Percentiles rank a stretch among this genome's conserved stretches.
phyloP scores from a whole-genome alignment of 768 basidiomycete genomes.

The Pleurotus djamor region DNA sequence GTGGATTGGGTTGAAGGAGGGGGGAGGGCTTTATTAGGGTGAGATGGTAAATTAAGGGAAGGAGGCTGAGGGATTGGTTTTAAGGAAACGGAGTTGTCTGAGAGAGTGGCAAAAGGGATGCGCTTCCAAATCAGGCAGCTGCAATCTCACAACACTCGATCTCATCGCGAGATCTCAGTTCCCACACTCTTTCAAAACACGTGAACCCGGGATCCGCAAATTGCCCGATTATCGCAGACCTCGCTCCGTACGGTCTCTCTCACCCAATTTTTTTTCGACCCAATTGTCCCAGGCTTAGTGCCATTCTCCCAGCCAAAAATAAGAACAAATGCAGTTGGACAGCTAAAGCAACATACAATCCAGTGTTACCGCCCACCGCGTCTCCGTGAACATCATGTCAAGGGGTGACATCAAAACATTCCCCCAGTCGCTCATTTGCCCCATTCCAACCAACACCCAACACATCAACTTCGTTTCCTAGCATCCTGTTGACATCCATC shows the following conservation, averaged over 20 bases:
- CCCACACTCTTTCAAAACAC: conserved; percentile 5
- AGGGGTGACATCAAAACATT: conserved; percentile 8
- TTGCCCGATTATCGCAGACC: conserved; percentile 4
- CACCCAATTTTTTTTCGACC: not conserved
- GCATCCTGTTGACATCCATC: conserved; percentile 6
- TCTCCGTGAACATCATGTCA: conserved; percentile 5
- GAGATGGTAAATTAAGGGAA: conserved; percentile 8
- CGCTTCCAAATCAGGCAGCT: not conserved
- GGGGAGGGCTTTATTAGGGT: conserved; percentile 11
- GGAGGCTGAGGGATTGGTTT: conserved; percentile 1
- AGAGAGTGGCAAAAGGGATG: not conserved
- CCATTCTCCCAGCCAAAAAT: not conserved
- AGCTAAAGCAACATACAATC: too few relatives aligned
- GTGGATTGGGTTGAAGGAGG: conserved; percentile 11
- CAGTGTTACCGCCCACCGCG: not conserved
- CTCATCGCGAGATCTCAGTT: conserved; percentile 2
- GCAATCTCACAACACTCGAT: conserved; percentile 1
- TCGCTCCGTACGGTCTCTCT: conserved; percentile 1
- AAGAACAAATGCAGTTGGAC: too few relatives aligned
- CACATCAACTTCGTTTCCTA: conserved; percentile 5
- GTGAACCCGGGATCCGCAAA: conserved; percentile 9
- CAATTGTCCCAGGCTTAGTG: conserved; percentile 3
- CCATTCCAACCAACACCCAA: not conserved
- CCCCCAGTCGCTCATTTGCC: conserved; percentile 2
- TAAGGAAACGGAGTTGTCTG: conserved; percentile 5